Evolutionary conservation across 73 alveolate species (phyloP), one percentile per base, ranked within the genome.

Genomic region (Loxodes magnus): DNA sequence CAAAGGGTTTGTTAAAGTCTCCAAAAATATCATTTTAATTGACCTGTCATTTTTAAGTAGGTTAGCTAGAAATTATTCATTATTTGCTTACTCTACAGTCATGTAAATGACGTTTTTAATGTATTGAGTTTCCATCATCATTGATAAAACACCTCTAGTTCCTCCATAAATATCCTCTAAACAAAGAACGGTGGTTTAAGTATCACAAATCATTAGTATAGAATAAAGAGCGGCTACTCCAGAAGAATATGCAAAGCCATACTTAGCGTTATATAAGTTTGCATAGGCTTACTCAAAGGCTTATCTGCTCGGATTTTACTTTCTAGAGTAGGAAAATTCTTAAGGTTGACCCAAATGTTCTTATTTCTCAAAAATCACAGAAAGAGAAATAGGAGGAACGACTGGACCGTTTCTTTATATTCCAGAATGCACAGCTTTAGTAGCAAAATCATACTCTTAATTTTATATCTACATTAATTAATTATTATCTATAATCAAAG

Each of bases 121-220:
- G 36, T 56, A 28, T 34, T 46, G 39, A n/a, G 43, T 49, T 9
- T 51, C 31, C 6, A 58, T 44, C 35, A 34, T 37, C 41, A 66
- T 67, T 50, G 69, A 43, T 28, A 79, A 52, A 38, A 51, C 58
- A 38, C 67, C 56, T 27, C 53, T 64, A 3, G 87, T 79, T 1
- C 93, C 93, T 3, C 93, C 93, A 51, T 79, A 79, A 9, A 79
- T 63, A 59, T 79, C 93, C 35, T 79, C 80, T 26, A 64, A 42
- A 23, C 69, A 57, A 28, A 79, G 51, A 16, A 79, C 55, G 48
- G 71, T 79, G 43, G 71, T 87, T 4, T 83, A 82, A n/a, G 63
- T 43, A 4, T 39, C 52, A 23, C 66, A 25, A 16, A 59, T 19
- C 23, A 51, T 41, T 30, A 37, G 7, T 33, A 72, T 53, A 9